Evolutionary conservation across 257 asterid species (phyloP).

Genomic region (Parsonsia alboflavescens): DNA sequence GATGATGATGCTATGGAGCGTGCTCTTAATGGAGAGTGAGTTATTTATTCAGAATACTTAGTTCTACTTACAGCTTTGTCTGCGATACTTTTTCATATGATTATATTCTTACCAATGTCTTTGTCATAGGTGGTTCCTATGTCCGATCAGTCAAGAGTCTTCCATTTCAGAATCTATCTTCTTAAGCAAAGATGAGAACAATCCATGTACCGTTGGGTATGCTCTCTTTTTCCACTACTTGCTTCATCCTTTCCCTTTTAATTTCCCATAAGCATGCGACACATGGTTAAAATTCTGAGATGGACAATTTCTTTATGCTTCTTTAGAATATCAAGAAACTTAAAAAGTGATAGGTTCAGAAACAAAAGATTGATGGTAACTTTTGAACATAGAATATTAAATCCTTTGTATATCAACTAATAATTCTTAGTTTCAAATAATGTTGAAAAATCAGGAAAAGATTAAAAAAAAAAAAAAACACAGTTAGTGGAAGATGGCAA

Average conservation of each 20-base stretch:
- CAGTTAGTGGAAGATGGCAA: no score
- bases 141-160: constrained; percentile 49
- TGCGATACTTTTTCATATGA: background rate
- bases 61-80: background rate
- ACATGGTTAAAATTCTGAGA: no score
- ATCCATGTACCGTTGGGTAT: constrained; percentile 69
- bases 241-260: background rate
- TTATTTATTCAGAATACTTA: background rate
- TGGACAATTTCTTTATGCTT: background rate
- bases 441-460: no score
- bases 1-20: constrained; percentile 92
- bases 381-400: no score
- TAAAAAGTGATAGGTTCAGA: background rate
- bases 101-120: constrained; percentile 5
- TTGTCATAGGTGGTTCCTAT: constrained; percentile 60
- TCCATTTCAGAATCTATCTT: constrained; percentile 58
- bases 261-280: background rate
- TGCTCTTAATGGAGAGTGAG: constrained; percentile 85
- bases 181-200: constrained; percentile 64
- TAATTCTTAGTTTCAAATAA: no score
- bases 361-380: no score
- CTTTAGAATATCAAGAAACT: background rate
- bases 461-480: no score
- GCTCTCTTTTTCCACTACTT: background rate
- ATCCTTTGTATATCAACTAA: no score